phyloP scores from a whole-genome alignment of 345 rosid species.

The Citrus cavaleriei region DNA sequence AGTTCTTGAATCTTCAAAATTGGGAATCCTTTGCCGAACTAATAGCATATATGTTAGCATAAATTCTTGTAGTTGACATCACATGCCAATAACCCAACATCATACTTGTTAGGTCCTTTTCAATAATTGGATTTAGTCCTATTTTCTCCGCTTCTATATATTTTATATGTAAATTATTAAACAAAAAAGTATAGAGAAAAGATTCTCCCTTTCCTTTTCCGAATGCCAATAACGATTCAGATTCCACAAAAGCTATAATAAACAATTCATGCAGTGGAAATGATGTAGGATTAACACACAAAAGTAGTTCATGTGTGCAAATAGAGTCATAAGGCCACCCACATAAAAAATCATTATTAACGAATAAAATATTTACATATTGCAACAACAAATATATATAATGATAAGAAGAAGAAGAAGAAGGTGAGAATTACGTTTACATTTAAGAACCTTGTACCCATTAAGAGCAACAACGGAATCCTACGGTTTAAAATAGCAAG shows the following conservation, averaged over 20 bases:
- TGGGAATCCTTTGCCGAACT: neutral
- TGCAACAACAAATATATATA: no score
- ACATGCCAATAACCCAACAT: neutral
- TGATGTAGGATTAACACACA: neutral
- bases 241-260: neutral
- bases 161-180: neutral
- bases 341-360: neutral
- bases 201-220: neutral
- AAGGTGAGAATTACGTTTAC: neutral
- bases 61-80: neutral
- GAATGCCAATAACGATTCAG: neutral
- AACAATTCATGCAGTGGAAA: neutral
- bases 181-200: no score
- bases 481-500: neutral
- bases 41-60: neutral
- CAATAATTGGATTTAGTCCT: neutral
- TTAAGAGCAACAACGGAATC: conserved; percentile 6
- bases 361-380: no score
- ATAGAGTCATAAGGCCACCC: neutral
- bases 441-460: neutral
- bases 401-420: no score
- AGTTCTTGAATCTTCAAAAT: neutral
- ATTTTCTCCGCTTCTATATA: neutral
- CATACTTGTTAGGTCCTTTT: neutral
- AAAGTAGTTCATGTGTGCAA: neutral